These are phyloP conservation scores for Pelargonium exstipulatum DNA, from an alignment of 441 rosid genomes.

Conservation along the genomic window DNA sequence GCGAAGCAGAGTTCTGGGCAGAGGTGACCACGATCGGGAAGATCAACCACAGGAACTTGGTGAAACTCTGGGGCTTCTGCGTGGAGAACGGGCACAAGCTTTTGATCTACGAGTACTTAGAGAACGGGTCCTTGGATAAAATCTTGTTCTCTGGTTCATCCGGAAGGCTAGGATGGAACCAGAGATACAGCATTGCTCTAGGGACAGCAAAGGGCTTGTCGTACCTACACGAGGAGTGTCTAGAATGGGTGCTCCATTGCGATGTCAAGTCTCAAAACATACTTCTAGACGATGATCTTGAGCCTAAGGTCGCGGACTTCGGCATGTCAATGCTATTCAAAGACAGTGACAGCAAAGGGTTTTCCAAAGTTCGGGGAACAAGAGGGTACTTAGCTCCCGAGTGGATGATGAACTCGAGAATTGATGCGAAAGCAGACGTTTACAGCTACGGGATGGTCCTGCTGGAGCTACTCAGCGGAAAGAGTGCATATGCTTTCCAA, in stretches of 20 bases:
- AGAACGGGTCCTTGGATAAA: not conserved
- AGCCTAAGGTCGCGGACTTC: not conserved
- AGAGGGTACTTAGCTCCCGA: not conserved
- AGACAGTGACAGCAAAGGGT: not conserved
- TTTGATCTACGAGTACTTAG: not conserved
- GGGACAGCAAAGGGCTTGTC: constrained; percentile 32
- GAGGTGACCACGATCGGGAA: constrained; percentile 25
- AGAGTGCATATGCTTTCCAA: not conserved
- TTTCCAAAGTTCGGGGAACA: not conserved
- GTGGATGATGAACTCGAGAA: not conserved
- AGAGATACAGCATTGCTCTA: constrained; percentile 23
- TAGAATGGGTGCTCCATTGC: constrained; percentile 2
- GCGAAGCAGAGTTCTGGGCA: constrained; percentile 30
- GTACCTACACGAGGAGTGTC: constrained; percentile 12
- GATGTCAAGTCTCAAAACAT: not conserved
- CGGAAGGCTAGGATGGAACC: constrained; percentile 21
- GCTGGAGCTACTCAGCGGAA: not conserved
- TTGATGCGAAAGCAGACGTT: not conserved
- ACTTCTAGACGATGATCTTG: constrained; percentile 20
- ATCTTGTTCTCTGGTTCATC: constrained; percentile 15
- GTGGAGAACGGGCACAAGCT: not conserved
- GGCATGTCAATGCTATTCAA: not conserved
- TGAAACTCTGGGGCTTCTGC: not conserved
- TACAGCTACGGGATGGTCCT: not conserved
- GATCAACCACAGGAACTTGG: not conserved